These are phyloP conservation scores for Schrenkiella parvula DNA, from an alignment of 345 rosid genomes.

Conservation along the genomic window DNA sequence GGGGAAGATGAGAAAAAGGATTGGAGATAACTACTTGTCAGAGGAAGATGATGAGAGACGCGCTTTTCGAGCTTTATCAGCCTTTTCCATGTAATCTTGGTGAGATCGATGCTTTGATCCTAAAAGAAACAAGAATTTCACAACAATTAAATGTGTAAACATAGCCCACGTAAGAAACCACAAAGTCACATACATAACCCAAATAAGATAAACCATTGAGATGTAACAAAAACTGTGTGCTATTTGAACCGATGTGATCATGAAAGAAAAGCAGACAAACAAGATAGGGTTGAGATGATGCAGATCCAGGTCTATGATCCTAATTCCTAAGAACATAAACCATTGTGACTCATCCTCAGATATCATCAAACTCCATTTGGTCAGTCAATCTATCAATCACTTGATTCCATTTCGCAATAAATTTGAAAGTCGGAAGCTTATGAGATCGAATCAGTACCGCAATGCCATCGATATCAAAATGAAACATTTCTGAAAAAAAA, in stretches of 20 bases:
- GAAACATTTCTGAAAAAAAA: not conserved
- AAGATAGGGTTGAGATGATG: not conserved
- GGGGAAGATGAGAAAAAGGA: not conserved
- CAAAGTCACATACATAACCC: not conserved
- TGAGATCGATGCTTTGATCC: conserved; percentile 86
- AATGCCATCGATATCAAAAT: not conserved
- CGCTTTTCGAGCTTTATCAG: conserved; percentile 76
- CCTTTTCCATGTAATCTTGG: conserved; percentile 96
- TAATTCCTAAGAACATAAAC: not conserved
- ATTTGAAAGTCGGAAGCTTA: not conserved
- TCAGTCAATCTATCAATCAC: not conserved
- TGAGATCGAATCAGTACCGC: not conserved
- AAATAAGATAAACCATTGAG: not conserved
- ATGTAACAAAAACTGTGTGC: not conserved
- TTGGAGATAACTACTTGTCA: conserved; percentile 31
- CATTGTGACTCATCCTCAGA: not conserved
- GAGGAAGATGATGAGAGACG: conserved; percentile 62
- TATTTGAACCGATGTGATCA: not conserved
- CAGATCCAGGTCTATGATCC: not conserved
- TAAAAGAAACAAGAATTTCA: conserved; percentile 18
- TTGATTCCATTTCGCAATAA: not conserved
- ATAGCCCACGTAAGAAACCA: not conserved
- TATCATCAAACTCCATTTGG: not conserved
- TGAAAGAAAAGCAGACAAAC: not conserved
- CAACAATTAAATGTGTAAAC: not conserved